These are phyloP conservation scores for Phaffomyces antillensis DNA, from an alignment of 805 yeast genomes.

Conservation along the genomic window DNA sequence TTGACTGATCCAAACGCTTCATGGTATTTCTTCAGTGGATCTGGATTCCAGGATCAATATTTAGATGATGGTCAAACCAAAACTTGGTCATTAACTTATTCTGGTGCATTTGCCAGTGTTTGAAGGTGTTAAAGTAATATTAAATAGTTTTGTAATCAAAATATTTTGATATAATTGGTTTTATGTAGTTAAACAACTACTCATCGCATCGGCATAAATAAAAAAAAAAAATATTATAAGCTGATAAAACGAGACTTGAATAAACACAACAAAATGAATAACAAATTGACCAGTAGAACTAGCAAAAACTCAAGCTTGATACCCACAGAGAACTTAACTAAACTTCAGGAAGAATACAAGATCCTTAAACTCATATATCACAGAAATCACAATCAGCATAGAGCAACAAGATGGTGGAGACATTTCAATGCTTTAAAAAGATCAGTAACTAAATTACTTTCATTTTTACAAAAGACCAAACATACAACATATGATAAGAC, in stretches of 20 bases:
- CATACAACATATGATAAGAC: constrained; percentile 1
- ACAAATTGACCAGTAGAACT: not conserved
- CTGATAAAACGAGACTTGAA: not conserved
- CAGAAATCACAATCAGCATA: constrained; percentile 72
- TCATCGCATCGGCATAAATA: not conserved
- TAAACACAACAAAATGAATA: not conserved
- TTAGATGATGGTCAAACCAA: constrained; percentile 82
- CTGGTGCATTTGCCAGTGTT: constrained; percentile 36
- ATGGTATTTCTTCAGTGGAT: constrained; percentile 51
- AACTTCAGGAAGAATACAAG: constrained; percentile 42
- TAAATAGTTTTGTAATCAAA: not conserved
- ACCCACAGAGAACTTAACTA: constrained; percentile 2
- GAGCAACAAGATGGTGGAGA: constrained; percentile 71
- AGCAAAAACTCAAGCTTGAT: not conserved
- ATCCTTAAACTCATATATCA: constrained; percentile 59
- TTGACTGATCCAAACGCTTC: constrained; percentile 60
- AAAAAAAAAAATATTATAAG: not conserved
- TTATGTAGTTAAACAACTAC: too few species aligned
- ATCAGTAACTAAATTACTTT: constrained; percentile 35
- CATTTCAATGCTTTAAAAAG: constrained; percentile 59
- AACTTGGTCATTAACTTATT: constrained; percentile 79
- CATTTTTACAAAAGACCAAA: constrained; percentile 10
- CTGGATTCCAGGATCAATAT: constrained; percentile 43
- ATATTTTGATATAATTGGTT: too few species aligned
- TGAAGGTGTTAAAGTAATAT: not conserved